Conservation (phyloP, 169 alveolate genomes). For the Eimeria nieschulzi region DNA sequence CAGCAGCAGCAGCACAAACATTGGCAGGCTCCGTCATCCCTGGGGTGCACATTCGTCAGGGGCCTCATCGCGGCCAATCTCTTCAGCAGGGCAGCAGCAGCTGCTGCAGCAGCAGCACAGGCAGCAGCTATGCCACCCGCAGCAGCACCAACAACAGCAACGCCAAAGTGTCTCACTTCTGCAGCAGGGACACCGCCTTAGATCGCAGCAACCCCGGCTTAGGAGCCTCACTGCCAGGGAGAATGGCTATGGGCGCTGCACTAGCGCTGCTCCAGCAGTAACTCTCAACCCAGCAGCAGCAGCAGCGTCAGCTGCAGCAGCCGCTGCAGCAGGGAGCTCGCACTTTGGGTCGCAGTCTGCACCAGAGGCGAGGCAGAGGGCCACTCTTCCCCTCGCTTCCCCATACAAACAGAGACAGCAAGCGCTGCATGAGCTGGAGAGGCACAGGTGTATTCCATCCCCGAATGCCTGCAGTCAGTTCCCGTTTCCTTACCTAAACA, state of each 20-base stretch:
- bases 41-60: not conserved
- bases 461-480: conserved; percentile 9
- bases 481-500: conserved; percentile 65
- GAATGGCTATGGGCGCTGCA: no score
- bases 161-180: not conserved
- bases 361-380: not conserved
- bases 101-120: not conserved
- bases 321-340: not conserved
- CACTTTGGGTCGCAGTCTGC: not conserved
- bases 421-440: conserved; percentile 54
- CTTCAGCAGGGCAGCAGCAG: conserved; percentile 26
- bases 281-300: no score
- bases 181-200: no score
- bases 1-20: conserved; percentile 19
- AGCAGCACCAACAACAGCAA: conserved; percentile 34
- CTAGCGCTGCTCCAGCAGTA: no score
- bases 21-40: conserved; percentile 1
- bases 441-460: conserved; percentile 28
- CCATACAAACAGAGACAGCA: not conserved
- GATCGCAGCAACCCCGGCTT: no score
- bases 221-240: no score
- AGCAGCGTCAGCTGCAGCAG: not conserved
- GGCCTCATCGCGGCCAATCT: not conserved
- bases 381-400: not conserved
- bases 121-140: not conserved